Evolutionary conservation across 179 eudicot species (phyloP).

Genomic region (Beta macrorhiza): DNA sequence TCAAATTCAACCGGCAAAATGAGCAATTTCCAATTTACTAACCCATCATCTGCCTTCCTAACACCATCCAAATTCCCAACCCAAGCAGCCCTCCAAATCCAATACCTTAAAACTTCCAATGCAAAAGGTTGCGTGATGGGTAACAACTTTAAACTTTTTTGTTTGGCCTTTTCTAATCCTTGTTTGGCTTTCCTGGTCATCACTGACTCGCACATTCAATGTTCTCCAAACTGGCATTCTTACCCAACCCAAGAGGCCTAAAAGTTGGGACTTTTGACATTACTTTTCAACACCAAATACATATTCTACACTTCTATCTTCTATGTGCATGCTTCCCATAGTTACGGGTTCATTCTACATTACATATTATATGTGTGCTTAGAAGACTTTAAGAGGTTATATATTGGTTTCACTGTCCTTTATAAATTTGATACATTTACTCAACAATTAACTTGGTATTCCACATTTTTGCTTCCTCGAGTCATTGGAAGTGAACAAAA

Average conservation of each 20-base stretch:
- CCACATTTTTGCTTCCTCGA: no score
- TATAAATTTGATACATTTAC: neutral
- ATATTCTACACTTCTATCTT: no score
- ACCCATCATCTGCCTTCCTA: no score
- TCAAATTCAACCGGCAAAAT: neutral
- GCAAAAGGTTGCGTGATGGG: neutral
- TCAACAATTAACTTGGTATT: neutral
- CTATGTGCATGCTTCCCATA: no score
- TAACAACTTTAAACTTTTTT: neutral
- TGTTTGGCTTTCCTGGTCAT: neutral
- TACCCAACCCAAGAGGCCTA: neutral
- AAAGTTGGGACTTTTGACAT: neutral
- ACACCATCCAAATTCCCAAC: no score
- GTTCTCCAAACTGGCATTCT: slow-evolving; percentile 9
- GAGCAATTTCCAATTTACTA: neutral
- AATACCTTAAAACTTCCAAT: neutral
- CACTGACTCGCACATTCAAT: neutral
- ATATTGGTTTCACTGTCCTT: neutral
- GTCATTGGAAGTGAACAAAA: neutral
- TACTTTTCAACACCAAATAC: neutral
- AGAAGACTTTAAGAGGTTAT: neutral
- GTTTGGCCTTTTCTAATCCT: neutral
- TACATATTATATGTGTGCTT: no score
- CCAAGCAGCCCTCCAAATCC: no score
- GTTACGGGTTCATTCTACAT: neutral